Evolutionary conservation across 1,284 basidiomycete species (phyloP), one percentile per base, ranked within the genome.

Genomic region (Sanghuangporus baumii): DNA sequence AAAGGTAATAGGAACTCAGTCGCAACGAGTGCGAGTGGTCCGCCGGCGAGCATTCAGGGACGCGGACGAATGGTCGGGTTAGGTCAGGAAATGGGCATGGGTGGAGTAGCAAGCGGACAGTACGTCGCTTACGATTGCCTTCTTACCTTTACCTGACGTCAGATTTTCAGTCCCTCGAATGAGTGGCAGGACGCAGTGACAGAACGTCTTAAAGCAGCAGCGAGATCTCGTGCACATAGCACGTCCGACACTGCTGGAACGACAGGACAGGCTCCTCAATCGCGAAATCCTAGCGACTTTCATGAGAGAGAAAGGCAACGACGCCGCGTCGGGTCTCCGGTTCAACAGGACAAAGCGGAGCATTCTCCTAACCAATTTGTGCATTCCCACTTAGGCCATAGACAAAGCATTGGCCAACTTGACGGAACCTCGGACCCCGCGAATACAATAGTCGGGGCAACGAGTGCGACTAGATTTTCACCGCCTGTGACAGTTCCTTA

Each of bases 111-210:
- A 14, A 58, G 20, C 41, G 46, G 60, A 14, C 64, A 65, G 64
- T 65, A 38, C 16, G 9, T 47, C 11, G 8, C n/a, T 57, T 37
- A 23, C 18, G 37, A 38, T 18, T 55, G n/a, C 11, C 14, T 18
- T 7, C 12, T 6, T 3, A 34, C 56, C 3, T 12, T 14, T 56
- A n/a, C 47, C n/a, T 57, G 11, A 34, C 16, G n/a, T 55, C 34
- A 51, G 50, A 69, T 40, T 54, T 60, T 61, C 48, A 90, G 88
- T 66, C 89, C 89, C 7, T 89, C 89, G 18, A 87, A 86, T 67
- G 88, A 91, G 73, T 91, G 89, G 89, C 89, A 91, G 72, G 87
- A 90, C 70, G 74, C 77, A 36, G 84, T 90, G 6, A 75, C 80
- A 40, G 69, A 62, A 48, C 63, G 55, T 14, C 77, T 66, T 62